Percentiles rank a stretch among this genome's conserved stretches.
These are phyloP conservation scores for Beta macrorhiza DNA, from an alignment of 179 eudicot species.

Conservation along the genomic window DNA sequence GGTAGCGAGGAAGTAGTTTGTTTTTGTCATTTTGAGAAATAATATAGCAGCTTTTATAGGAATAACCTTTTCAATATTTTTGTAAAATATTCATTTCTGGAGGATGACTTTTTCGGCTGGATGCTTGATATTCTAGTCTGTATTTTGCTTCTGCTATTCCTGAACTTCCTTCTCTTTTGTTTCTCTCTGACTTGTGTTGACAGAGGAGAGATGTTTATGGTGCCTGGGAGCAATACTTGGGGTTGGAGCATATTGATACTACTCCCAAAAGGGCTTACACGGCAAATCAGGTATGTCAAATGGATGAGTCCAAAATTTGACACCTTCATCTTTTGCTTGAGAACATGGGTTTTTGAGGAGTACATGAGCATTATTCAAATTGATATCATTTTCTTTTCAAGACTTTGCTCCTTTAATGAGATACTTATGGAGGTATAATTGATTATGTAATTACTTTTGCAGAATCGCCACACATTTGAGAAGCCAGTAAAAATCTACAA, in stretches of 20 bases:
- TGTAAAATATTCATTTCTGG: background rate
- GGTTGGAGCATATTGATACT: constrained; percentile 75
- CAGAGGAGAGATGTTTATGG: constrained; percentile 83
- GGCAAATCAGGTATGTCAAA: constrained; percentile 56
- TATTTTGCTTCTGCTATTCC: background rate
- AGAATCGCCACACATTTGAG: constrained; percentile 81
- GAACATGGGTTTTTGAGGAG: too few relatives aligned
- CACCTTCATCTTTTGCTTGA: too few relatives aligned
- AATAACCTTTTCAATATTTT: background rate
- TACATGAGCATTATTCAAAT: too few relatives aligned
- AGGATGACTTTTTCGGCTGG: background rate
- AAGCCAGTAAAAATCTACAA: constrained; percentile 76
- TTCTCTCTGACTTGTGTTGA: background rate
- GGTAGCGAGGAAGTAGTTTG: background rate
- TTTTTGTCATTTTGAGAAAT: too few relatives aligned
- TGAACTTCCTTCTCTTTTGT: background rate
- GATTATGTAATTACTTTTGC: constrained; percentile 27
- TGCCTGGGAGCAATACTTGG: constrained; percentile 91
- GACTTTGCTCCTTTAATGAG: background rate
- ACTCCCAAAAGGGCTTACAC: constrained; percentile 63
- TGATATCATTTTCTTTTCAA: background rate
- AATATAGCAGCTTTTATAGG: background rate
- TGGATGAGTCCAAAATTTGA: too few relatives aligned
- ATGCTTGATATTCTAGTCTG: background rate
- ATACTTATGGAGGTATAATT: background rate